Base-by-base conservation (phyloP, 148 eudicot species). In the Chenopodium suecicum region DNA sequence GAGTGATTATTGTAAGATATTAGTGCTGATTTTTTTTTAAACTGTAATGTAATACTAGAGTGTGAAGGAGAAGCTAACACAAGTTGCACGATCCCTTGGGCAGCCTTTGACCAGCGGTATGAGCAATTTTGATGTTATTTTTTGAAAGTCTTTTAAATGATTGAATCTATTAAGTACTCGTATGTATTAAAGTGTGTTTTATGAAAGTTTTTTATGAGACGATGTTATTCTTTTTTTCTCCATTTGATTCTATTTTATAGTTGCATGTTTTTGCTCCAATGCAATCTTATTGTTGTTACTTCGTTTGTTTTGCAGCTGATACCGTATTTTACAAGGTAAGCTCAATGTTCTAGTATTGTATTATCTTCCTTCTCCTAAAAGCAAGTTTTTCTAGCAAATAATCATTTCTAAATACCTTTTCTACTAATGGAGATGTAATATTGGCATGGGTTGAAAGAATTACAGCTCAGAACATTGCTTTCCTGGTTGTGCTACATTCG, bases 21-120 rank as follows among this genome's bases (percentile, higher is more conserved):
- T 60, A 32, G 63, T 48, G 41, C 72, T 75, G 76, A 73, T 56
- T 56, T 65, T 56, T 80, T 31, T 31, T 31, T 31, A 66, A 23
- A 66, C 20, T 74, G 17, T 80, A 14, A 80, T 84, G 50, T 48
- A 27, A 56, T 78, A 25, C 71, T 90, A 94, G 98, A 86, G 80
- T 82, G 88, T 92, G 71, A 92, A 89, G 84, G 99, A 93, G 63
- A 93, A 90, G 81, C 62, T 93, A 85, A 82, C 58, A 81, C 94
- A 91, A 86, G 98, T 92, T 79, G 91, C 92, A 74, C 88, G 92
- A 60, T 88, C 98, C 32, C 81, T 86, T 76, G 93, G 91, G 63
- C 90, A 82, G 78, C 65, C 88, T 77, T 9, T 75, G 76, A 48
- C 91, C 52, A 87, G 78, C 68, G 89, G 97, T 95, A 88, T 76